These are phyloP conservation scores for Stemphylium beticola DNA, from an alignment of 2,329 filamentous ascomycete species.

Conservation along the genomic window DNA sequence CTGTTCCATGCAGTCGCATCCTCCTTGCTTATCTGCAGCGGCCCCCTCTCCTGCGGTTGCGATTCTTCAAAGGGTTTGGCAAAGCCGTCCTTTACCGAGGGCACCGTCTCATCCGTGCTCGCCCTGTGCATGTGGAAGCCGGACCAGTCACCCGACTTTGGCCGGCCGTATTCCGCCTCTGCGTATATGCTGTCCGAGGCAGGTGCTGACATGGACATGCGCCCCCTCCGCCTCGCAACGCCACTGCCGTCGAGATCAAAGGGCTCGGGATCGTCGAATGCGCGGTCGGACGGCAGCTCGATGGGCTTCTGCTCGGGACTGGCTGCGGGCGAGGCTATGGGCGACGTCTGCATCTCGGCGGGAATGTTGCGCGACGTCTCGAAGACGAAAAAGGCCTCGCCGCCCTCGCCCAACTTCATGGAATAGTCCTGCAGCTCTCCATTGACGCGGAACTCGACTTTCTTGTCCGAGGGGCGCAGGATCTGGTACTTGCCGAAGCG, in stretches of 20 bases:
- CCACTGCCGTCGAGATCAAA: slow-evolving; percentile 66
- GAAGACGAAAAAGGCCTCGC: slow-evolving; percentile 98
- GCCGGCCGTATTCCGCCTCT: slow-evolving; percentile 25
- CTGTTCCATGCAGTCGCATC: slow-evolving; percentile 46
- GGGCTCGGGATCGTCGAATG: slow-evolving; percentile 71
- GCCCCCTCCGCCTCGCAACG: slow-evolving; percentile 28
- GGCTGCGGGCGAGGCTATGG: slow-evolving; percentile 84
- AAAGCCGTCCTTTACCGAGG: slow-evolving; percentile 51
- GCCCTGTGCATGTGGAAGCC: slow-evolving; percentile 50
- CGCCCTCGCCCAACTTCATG: slow-evolving; percentile 97
- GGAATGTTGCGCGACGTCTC: slow-evolving; percentile 92
- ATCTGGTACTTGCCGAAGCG: slow-evolving; percentile 99
- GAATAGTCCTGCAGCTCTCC: slow-evolving; percentile 88
- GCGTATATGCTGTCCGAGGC: slow-evolving; percentile 27
- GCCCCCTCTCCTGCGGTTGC: slow-evolving; percentile 25
- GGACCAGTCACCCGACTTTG: slow-evolving; percentile 46
- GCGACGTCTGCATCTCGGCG: slow-evolving; percentile 92
- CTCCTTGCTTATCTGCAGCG: slow-evolving; percentile 42
- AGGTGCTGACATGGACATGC: slow-evolving; percentile 41
- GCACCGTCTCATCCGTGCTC: slow-evolving; percentile 62
- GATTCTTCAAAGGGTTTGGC: slow-evolving; percentile 34
- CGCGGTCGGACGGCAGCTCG: slow-evolving; percentile 52
- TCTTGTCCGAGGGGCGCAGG: slow-evolving; percentile 93
- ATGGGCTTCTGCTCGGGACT: slow-evolving; percentile 73
- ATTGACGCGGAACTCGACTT: slow-evolving; percentile 98